These are phyloP conservation scores for Chaetomidium leptoderma DNA, from an alignment of 495 filamentous ascomycete genomes.

Conservation along the genomic window DNA sequence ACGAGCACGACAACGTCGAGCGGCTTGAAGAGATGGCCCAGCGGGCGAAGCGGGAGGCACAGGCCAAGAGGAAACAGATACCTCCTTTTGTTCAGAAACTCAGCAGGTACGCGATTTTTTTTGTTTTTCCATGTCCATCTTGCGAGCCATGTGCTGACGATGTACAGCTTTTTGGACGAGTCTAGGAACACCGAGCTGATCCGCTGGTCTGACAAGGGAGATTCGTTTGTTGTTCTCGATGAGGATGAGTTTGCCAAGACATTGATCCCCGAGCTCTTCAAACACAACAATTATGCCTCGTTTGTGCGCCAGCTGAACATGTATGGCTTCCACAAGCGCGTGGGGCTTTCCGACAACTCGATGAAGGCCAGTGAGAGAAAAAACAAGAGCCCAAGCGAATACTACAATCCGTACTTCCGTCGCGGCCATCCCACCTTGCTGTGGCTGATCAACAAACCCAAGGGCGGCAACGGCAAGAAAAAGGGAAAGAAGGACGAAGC, in stretches of 20 bases:
- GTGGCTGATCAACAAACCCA: constrained; percentile 97
- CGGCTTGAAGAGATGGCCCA: constrained; percentile 70
- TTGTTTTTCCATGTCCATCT: background rate
- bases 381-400: constrained; percentile 96
- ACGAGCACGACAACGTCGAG: constrained; percentile 66
- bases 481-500: constrained; percentile 64
- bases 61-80: constrained; percentile 85
- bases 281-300: constrained; percentile 98
- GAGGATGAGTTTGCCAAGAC: constrained; percentile 99
- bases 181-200: constrained; percentile 90
- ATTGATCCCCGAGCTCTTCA: constrained; percentile 94
- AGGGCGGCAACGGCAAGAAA: constrained; percentile 57
- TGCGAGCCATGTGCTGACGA: background rate
- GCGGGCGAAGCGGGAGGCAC: constrained; percentile 74
- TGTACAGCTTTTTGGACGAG: constrained; percentile 80
- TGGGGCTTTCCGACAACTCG: constrained; percentile 93
- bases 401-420: constrained; percentile 93
- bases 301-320: constrained; percentile 98
- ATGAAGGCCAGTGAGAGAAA: constrained; percentile 96
- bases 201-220: constrained; percentile 93
- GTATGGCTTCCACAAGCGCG: constrained; percentile 99
- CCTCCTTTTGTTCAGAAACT: constrained; percentile 98
- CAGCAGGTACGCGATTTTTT: constrained; percentile 64
- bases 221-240: constrained; percentile 94
- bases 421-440: constrained; percentile 87